Percentiles rank a stretch among this genome's conserved stretches.
Evolutionary conservation across 2,329 filamentous ascomycete species (phyloP).

Genomic region (Raffaelea ambrosiae): DNA sequence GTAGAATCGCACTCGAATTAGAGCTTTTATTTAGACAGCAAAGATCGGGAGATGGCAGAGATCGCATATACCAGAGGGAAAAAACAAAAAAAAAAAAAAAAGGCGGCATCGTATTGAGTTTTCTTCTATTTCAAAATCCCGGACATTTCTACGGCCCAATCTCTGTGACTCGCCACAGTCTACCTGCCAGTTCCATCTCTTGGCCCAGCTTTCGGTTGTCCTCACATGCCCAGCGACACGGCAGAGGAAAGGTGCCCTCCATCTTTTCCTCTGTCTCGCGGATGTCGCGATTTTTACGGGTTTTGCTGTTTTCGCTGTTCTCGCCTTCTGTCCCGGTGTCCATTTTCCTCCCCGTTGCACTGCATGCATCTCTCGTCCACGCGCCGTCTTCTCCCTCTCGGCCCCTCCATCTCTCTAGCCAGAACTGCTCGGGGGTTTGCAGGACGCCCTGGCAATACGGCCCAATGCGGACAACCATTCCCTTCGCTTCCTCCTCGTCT

Average conservation of each 20-base stretch:
- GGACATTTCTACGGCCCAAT: not conserved
- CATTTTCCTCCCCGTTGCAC: no score
- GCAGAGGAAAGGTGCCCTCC: not conserved
- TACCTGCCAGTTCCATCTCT: not conserved
- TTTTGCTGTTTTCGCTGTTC: not conserved
- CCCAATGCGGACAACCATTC: constrained; percentile 4
- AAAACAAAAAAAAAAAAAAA: no score
- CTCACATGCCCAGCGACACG: not conserved
- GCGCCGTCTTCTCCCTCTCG: no score
- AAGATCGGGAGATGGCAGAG: no score
- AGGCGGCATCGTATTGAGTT: no score
- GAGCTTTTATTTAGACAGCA: no score
- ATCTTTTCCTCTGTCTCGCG: not conserved
- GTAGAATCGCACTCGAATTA: no score
- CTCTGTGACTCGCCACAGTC: constrained; percentile 1
- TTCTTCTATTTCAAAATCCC: not conserved
- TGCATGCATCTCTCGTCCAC: no score
- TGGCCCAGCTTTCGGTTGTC: not conserved
- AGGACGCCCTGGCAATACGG: constrained; percentile 3
- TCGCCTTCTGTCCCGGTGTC: not conserved
- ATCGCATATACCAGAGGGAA: no score
- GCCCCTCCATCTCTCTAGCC: constrained; percentile 2
- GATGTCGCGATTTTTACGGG: no score
- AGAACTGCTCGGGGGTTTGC: not conserved
- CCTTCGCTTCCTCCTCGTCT: no score